Evolutionary conservation across 1,139 yeast species (phyloP), one percentile per base, ranked within the genome.

Genomic region (Saccharomycopsis hybrid): DNA sequence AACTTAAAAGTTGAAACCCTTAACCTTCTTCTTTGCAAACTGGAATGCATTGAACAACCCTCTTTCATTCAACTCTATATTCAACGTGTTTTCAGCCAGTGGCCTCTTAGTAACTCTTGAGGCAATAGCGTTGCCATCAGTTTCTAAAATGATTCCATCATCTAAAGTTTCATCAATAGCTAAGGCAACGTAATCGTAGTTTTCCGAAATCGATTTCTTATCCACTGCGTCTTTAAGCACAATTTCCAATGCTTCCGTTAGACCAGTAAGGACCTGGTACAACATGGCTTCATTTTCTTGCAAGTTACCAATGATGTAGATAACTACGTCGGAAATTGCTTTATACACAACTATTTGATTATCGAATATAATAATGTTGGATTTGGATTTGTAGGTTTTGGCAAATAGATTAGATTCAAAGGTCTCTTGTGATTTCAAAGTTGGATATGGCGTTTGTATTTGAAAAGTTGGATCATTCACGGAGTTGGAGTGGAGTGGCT

Each of bases 141-240:
- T 84, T 67, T 92, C 97, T 59, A 94, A 74, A 55, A 94, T 82
- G 57, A 92, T 80, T 31, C 97, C 96, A 55, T 86, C 94, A 64
- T 92, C 98, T 51, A 92, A 74, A 28, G 95, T 78, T 68, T 92
- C 98, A 65, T 92, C 98, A 45, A 90, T 77, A 7, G 95, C 88
- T 65, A 92, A 76, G 46, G 87, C 74, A 47, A 89, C 83, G 72
- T 87, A 73, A 66, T 92, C 99, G 64, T 84, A 92, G 65, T 85
- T 80, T 57, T 87, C 96, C 60, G 84, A 76, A 45, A 92, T 70
- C 2, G 92, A 77, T 56, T 81, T 75, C 66, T 84, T 86, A 66
- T 92, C 97, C 57, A 90, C 72, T 30, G 85, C 81, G 62, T 78
- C 81, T 59, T 79, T 82, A 57, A 90, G 72, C 53, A 90, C 75